phyloP scores from a whole-genome alignment of 305 asterid genomes.

The Withania somnifera region DNA sequence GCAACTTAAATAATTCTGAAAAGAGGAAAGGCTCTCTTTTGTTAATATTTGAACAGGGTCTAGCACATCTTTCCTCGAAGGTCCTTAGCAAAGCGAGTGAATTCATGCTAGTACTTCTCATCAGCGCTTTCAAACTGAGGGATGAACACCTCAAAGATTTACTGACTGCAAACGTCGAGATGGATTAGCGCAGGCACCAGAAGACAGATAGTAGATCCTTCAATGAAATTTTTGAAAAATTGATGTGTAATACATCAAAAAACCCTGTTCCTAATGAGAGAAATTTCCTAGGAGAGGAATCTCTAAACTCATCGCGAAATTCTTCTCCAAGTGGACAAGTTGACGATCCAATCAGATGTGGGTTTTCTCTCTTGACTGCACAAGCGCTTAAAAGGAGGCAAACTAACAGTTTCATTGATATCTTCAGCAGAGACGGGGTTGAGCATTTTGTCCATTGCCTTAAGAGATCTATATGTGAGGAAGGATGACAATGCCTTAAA shows the following conservation, averaged over 20 bases:
- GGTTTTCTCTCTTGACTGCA: conserved; percentile 28
- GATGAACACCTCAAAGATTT: conserved; percentile 57
- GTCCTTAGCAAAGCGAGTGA: conserved; percentile 36
- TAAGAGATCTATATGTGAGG: conserved; percentile 12
- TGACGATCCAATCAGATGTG: conserved; percentile 14
- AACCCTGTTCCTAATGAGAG: conserved; percentile 8
- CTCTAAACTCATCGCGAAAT: conserved; percentile 8
- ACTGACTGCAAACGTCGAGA: conserved; percentile 39
- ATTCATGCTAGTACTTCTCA: conserved; percentile 37
- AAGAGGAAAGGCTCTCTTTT: neutral
- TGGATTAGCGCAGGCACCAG: conserved; percentile 34
- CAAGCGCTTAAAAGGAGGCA: conserved; percentile 44
- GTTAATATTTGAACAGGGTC: conserved; percentile 34
- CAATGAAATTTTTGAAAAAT: conserved; percentile 27
- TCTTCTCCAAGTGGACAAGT: conserved; percentile 9
- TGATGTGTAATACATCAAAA: conserved; percentile 15
- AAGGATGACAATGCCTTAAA: conserved; percentile 7
- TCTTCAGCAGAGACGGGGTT: conserved; percentile 38
- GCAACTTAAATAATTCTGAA: neutral
- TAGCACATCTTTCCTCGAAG: conserved; percentile 36
- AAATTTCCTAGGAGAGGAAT: conserved; percentile 9
- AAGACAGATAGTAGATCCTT: conserved; percentile 22
- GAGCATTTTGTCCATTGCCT: conserved; percentile 28
- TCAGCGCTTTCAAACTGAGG: conserved; percentile 46
- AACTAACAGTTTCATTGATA: conserved; percentile 24